Conservation (phyloP, 1,284 basidiomycete genomes). For the Ceratobasidium sp. region DNA sequence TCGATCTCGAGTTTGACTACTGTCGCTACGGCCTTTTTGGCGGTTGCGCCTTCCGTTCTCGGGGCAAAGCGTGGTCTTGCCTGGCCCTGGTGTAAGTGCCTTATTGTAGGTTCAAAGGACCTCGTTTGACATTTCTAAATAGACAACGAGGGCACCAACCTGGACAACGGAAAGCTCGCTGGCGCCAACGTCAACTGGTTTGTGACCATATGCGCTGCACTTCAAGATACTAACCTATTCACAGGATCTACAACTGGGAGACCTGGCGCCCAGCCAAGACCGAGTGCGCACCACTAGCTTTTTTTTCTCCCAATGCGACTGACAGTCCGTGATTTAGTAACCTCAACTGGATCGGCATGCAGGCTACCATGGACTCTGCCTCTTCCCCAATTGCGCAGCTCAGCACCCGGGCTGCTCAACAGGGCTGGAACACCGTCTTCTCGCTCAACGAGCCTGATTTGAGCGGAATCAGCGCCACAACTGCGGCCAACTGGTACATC, state of each 20-base stretch:
- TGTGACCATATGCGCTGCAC: neutral
- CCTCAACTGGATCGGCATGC: conserved; percentile 38
- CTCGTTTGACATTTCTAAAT: neutral
- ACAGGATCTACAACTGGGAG: conserved; percentile 36
- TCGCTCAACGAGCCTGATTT: conserved; percentile 44
- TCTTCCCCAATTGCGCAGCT: conserved; percentile 25
- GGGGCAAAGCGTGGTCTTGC: conserved; percentile 28
- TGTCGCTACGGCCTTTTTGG: conserved; percentile 9
- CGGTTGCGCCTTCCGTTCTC: conserved; percentile 12
- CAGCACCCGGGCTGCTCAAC: conserved; percentile 26
- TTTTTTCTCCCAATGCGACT: neutral
- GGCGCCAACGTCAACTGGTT: conserved; percentile 6
- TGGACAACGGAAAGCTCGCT: conserved; percentile 16
- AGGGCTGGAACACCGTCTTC: conserved; percentile 41
- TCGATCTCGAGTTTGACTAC: conserved; percentile 22
- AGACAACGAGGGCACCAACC: conserved; percentile 23
- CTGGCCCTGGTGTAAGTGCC: conserved; percentile 22
- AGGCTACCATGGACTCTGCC: conserved; percentile 9
- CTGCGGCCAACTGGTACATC: conserved; percentile 37
- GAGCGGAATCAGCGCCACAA: conserved; percentile 29
- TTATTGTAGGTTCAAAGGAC: too few relatives aligned
- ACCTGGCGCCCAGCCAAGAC: conserved; percentile 25
- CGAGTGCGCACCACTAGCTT: neutral
- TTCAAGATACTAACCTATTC: neutral
- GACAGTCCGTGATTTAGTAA: neutral